Conservation (phyloP, 495 filamentous ascomycete genomes). For the Penicillium ochrochloron region DNA sequence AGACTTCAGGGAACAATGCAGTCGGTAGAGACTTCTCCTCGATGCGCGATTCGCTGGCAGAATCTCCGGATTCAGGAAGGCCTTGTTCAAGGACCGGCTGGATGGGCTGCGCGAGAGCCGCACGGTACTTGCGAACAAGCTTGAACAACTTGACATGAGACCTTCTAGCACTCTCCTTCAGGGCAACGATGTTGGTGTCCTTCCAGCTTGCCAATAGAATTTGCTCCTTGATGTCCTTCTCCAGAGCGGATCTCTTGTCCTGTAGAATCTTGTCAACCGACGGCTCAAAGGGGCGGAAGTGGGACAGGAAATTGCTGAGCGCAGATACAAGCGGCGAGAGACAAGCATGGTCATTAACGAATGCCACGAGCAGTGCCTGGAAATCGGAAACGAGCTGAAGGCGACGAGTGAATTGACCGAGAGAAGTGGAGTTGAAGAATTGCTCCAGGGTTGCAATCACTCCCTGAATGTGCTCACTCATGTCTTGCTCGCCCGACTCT, state of each 20-base stretch:
- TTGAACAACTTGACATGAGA: conserved; percentile 94
- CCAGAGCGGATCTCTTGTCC: conserved; percentile 66
- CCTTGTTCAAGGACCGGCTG: conserved; percentile 65
- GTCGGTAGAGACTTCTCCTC: conserved; percentile 26
- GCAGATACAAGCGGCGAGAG: conserved; percentile 60
- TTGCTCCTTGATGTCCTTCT: conserved; percentile 87
- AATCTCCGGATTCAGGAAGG: conserved; percentile 58
- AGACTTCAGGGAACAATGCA: conserved; percentile 42
- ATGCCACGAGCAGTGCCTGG: conserved; percentile 51
- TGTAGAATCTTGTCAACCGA: conserved; percentile 63
- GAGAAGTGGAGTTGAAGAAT: conserved; percentile 73
- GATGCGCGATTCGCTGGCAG: conserved; percentile 21
- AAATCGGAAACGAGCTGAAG: conserved; percentile 76
- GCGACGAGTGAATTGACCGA: conserved; percentile 79
- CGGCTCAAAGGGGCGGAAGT: conserved; percentile 70
- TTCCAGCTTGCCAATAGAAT: conserved; percentile 92
- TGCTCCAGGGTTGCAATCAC: conserved; percentile 71
- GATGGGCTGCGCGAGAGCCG: conserved; percentile 72
- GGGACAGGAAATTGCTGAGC: conserved; percentile 75
- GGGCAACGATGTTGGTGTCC: conserved; percentile 88
- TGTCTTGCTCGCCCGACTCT: conserved; percentile 55
- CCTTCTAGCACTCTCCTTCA: conserved; percentile 83
- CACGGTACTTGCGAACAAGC: conserved; percentile 84
- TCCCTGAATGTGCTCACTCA: conserved; percentile 65
- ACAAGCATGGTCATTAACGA: conserved; percentile 56